Conservation (phyloP, 2,329 filamentous ascomycete species). For the Pestalotiopsis fici region DNA sequence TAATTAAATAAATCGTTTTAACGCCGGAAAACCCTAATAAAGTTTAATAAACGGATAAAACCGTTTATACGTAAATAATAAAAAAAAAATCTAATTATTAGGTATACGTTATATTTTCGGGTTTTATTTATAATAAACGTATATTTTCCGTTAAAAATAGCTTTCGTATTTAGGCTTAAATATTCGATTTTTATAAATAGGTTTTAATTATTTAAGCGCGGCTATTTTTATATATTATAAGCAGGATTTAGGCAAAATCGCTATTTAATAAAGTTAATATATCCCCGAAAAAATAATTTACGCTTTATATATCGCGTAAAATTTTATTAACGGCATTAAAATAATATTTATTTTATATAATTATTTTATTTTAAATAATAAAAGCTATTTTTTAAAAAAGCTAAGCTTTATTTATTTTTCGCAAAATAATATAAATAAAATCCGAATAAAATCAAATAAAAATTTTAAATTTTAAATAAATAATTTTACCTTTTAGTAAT, state of each 20-base stretch:
- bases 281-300: background rate
- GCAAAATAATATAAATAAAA: background rate
- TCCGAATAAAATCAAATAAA: no score
- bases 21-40: no score
- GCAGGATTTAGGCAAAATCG: background rate
- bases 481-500: background rate
- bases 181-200: background rate
- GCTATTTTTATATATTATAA: background rate
- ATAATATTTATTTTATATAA: background rate
- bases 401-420: background rate
- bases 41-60: no score
- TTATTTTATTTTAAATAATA: background rate
- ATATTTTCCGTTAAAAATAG: background rate
- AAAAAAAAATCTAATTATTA: background rate
- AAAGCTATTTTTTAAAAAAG: slow-evolving; percentile 1
- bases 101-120: no score
- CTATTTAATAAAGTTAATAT: background rate
- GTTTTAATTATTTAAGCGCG: background rate
- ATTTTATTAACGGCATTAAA: background rate
- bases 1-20: background rate
- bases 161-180: background rate
- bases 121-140: no score
- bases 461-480: background rate
- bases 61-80: background rate
- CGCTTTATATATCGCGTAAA: background rate